phyloP scores from a whole-genome alignment of 108 stramenopile species.

The Schizochytrium sp. region DNA sequence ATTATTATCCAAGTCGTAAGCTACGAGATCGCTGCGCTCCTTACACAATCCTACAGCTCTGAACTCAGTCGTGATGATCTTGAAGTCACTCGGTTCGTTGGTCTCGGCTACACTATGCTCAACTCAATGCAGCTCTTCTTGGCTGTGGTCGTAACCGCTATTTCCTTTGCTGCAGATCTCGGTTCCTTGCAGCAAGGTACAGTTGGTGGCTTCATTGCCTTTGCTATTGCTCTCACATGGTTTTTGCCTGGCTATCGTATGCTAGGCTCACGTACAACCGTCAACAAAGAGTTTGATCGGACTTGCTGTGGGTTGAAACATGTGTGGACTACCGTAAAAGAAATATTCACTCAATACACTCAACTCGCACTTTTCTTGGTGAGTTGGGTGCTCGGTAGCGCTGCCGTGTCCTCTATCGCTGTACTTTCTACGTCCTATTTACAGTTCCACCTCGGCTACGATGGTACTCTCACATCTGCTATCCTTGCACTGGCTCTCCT shows the following conservation, averaged over 20 bases:
- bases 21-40: constrained; percentile 10
- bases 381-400: constrained; percentile 11
- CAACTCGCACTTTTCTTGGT: constrained; percentile 16
- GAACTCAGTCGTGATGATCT: constrained; percentile 43
- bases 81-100: constrained; percentile 26
- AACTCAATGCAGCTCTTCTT: constrained; percentile 56
- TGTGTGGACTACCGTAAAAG: neutral
- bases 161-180: neutral
- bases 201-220: constrained; percentile 36
- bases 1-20: constrained; percentile 34
- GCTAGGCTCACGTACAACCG: neutral
- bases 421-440: constrained; percentile 37
- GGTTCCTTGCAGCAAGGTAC: constrained; percentile 34
- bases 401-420: constrained; percentile 26
- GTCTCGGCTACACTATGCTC: constrained; percentile 30
- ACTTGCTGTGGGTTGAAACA: constrained; percentile 40
- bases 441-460: constrained; percentile 58
- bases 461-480: neutral
- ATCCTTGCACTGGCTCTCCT: constrained; percentile 27
- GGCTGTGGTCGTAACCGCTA: constrained; percentile 27
- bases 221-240: constrained; percentile 7
- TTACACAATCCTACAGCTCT: neutral
- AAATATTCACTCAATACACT: constrained; percentile 28
- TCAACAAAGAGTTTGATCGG: neutral
- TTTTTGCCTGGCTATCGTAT: constrained; percentile 8